phyloP scores from a whole-genome alignment of 345 rosid genomes.

The Eucalyptus viminalis region DNA sequence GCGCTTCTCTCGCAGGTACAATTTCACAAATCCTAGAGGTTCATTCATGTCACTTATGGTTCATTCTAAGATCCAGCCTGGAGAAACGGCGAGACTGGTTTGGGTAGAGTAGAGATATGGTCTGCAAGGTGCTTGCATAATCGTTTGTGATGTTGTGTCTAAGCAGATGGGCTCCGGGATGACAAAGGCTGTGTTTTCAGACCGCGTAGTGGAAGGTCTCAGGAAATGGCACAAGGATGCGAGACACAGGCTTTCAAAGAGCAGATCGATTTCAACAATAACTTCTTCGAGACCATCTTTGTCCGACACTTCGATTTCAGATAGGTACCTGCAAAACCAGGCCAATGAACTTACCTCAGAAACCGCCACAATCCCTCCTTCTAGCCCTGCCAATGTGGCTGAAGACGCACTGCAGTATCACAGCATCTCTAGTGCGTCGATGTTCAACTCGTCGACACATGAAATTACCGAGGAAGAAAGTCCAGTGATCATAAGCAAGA shows the following conservation, averaged over 20 bases:
- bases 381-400: background rate
- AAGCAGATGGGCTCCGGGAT: conserved; percentile 12
- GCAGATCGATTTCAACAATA: background rate
- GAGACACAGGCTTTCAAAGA: background rate
- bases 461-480: background rate
- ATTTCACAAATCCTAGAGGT: background rate
- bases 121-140: background rate
- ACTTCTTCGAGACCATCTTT: background rate
- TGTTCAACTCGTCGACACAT: background rate
- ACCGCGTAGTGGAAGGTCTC: background rate
- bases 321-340: background rate
- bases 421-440: background rate
- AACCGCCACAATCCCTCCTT: background rate
- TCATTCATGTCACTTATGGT: background rate
- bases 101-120: background rate
- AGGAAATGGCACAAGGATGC: conserved; percentile 3
- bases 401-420: background rate
- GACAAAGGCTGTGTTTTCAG: background rate
- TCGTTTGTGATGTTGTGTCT: background rate
- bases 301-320: background rate
- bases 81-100: background rate
- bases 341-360: background rate
- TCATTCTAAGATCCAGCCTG: background rate
- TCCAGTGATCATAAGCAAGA: background rate
- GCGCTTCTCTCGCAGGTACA: conserved; percentile 13